phyloP scores from a whole-genome alignment of 352 stramenopile species.

The Blastocystis sp. region DNA sequence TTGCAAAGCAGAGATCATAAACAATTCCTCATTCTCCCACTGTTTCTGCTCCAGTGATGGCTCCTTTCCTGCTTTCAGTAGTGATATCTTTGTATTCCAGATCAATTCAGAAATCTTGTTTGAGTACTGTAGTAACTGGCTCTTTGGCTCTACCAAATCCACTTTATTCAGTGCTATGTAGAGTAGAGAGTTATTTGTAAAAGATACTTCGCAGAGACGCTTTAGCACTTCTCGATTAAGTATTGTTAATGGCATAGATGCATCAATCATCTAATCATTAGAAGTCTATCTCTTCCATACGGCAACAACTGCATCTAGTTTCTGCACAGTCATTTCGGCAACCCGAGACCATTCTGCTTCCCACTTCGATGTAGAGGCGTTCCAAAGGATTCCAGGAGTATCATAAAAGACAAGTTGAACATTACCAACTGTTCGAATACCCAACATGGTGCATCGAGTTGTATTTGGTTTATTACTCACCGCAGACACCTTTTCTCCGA shows the following conservation, averaged over 20 bases:
- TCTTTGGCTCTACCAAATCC: slow-evolving; percentile 45
- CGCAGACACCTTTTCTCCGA: slow-evolving; percentile 71
- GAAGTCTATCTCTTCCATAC: not conserved
- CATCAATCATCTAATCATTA: slow-evolving; percentile 51
- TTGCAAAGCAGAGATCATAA: slow-evolving; percentile 59
- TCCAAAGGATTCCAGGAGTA: slow-evolving; percentile 67
- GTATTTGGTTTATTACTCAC: slow-evolving; percentile 71
- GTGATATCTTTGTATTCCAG: slow-evolving; percentile 56
- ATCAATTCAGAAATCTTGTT: slow-evolving; percentile 32
- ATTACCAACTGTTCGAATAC: slow-evolving; percentile 65
- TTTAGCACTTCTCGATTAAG: slow-evolving; percentile 10
- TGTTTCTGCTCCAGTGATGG: slow-evolving; percentile 20
- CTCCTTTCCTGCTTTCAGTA: not conserved
- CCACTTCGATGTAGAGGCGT: not conserved
- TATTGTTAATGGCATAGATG: not conserved
- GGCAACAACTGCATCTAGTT: slow-evolving; percentile 41
- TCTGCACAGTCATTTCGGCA: not conserved
- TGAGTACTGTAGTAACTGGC: not conserved
- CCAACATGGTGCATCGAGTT: slow-evolving; percentile 70
- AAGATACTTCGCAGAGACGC: slow-evolving; percentile 12
- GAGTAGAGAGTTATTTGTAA: not conserved
- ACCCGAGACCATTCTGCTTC: not conserved
- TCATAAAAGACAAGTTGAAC: slow-evolving; percentile 71
- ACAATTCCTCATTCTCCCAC: slow-evolving; percentile 60
- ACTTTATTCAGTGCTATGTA: slow-evolving; percentile 64